Base-by-base conservation (phyloP, 2,329 filamentous ascomycete genomes). In the Exophiala sp. region DNA sequence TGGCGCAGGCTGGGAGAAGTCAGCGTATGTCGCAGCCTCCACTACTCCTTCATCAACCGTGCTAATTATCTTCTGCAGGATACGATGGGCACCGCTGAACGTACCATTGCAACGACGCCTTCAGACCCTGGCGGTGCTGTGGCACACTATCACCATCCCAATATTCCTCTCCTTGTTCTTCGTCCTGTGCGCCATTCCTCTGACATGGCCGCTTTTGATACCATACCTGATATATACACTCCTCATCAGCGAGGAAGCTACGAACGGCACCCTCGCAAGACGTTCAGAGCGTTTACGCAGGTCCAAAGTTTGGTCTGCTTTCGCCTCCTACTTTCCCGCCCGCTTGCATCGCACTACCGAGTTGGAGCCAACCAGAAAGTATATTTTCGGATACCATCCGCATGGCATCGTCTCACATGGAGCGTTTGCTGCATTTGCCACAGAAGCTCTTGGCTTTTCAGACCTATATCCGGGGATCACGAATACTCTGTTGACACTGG, bases 401-500 rank as follows among this genome's bases (percentile, higher is more conserved):
- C 93, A 98, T 65, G 91, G 93, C 19, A 97, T 98, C 67, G 96
- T 98, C 63, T 93, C 86, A 3, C 88, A 96, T 62, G 93, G 91
- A n/a, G 91, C 90, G 0, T 96, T 91, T 71, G 87, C 83, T 3
- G 86, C 90, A 3, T 97, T 97, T 64, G 86, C 78, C 2, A 97
- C 91, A 0, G 90, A 96, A 61, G 88, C 88, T 0, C 76, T 96
- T 0, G 88, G 88, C 0, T 97, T 96, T 67, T 77, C 80, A 0
- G 81, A 86, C 48, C 80, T 95, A 54, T 98, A 96, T 62, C 93
- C 93, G 0, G 91, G 89, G 52, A 95, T 98, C 67, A 95, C 86
- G 39, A 97, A 97, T 69, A 90, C 87, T 6, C 73, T 97, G 18
- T 74, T 97, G 27, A 98, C 93, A 0, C 79, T 98, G n/a, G 93